phyloP scores from a whole-genome alignment of 352 stramenopile species.

The Globisporangium irregulare region DNA sequence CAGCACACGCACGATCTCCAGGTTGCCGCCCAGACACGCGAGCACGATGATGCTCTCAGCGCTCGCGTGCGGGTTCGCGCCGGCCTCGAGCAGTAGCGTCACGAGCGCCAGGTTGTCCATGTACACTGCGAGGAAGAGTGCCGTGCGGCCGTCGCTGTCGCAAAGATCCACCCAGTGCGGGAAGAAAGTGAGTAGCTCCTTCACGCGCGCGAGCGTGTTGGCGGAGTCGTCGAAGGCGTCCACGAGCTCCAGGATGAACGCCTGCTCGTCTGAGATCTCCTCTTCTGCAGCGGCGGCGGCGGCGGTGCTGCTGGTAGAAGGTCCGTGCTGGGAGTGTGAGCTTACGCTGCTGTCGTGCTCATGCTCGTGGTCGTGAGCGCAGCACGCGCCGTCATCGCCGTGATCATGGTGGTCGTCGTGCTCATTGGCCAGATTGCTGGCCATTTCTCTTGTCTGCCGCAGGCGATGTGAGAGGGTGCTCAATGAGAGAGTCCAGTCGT shows the following conservation, averaged over 20 bases:
- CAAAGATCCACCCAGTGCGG: slow-evolving; percentile 6
- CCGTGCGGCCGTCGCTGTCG: slow-evolving; percentile 6
- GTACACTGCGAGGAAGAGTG: slow-evolving; percentile 11
- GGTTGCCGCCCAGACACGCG: slow-evolving; percentile 8
- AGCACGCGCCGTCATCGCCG: neutral
- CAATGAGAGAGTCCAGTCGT: too few species aligned
- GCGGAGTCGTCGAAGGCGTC: slow-evolving; percentile 9
- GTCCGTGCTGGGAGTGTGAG: neutral
- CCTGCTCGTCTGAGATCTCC: slow-evolving; percentile 7
- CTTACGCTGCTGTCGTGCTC: neutral
- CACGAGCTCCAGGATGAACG: slow-evolving; percentile 11
- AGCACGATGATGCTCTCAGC: slow-evolving; percentile 12
- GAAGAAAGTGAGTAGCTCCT: slow-evolving; percentile 8
- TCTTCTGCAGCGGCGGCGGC: neutral
- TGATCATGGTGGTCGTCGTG: neutral
- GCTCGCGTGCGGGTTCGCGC: slow-evolving; percentile 7
- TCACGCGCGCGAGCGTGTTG: slow-evolving; percentile 8
- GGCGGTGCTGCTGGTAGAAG: neutral
- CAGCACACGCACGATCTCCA: slow-evolving; percentile 9
- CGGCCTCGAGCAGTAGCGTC: slow-evolving; percentile 5
- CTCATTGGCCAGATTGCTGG: too few species aligned
- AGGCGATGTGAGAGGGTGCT: too few species aligned
- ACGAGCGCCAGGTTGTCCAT: slow-evolving; percentile 4
- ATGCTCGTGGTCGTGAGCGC: neutral
- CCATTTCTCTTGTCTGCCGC: too few species aligned